Evolutionary conservation across 148 eudicot species (phyloP).

Genomic region (Camellia lanceoleosa): DNA sequence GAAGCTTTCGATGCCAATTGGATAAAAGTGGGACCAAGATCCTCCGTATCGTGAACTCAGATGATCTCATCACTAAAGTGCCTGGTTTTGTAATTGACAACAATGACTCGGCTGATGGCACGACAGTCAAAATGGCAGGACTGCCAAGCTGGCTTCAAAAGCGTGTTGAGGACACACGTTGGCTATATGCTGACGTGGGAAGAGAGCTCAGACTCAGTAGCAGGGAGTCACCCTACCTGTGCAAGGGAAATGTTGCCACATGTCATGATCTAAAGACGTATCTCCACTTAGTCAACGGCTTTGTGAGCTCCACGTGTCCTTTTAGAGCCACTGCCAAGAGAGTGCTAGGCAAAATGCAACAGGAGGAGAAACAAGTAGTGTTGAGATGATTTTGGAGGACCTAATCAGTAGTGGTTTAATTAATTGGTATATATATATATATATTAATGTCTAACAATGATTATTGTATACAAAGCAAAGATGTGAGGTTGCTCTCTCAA

Average conservation of each 20-base stretch:
- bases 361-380: neutral
- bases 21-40: constrained; percentile 12
- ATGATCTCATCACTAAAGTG: constrained; percentile 19
- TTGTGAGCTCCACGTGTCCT: constrained; percentile 13
- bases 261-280: constrained; percentile 13
- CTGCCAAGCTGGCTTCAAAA: constrained; percentile 15
- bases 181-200: constrained; percentile 21
- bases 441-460: too few species aligned
- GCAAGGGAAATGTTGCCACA: neutral
- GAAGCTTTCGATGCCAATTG: constrained; percentile 13
- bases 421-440: too few species aligned
- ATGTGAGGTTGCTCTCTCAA: too few species aligned
- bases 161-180: constrained; percentile 9
- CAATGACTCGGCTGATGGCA: neutral
- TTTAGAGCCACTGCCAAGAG: constrained; percentile 1
- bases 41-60: constrained; percentile 16
- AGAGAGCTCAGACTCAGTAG: constrained; percentile 19
- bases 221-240: constrained; percentile 9
- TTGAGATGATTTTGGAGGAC: neutral
- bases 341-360: neutral
- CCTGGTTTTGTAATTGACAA: constrained; percentile 15
- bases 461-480: too few species aligned
- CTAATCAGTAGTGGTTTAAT: neutral
- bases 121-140: neutral
- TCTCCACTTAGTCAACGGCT: constrained; percentile 9